Evolutionary conservation across 1,284 basidiomycete species (phyloP), one percentile per base, ranked within the genome.

Genomic region (Coniophora puteana): DNA sequence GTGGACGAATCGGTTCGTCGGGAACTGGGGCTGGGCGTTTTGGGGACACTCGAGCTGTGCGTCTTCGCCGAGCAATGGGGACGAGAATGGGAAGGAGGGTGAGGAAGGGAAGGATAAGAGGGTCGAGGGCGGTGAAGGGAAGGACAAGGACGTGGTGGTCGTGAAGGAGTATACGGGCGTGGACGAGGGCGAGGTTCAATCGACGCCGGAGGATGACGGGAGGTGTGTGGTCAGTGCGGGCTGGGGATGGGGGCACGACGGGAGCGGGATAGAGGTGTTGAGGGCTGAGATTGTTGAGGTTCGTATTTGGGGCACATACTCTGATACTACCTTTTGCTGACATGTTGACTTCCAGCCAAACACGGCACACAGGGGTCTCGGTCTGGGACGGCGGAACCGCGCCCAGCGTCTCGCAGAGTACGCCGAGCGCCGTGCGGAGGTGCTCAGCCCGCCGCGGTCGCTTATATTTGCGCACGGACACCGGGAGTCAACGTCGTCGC

Each of bases 231-330:
- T 76, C 29, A 87, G 83, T 58, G 77, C 76, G 14, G 76, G 76
- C 0, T 87, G 83, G 83, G 83, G 83, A 25, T 78, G 74, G 48
- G 78, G 79, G 5, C 85, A 88, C 50, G 83, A 86, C 46, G 84
- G 84, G 21, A 79, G 80, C 51, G 84, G 79, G 16, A 72, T 88
- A 51, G 84, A 87, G 62, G 71, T 87, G 34, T 52, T 87, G 18
- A 65, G 67, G 22, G 80, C 76, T 8, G 68, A 76, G 50, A 78
- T 83, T 53, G 69, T 78, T 29, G 65, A 77, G 66, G 84, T 86
- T 46, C 16, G 39, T 41, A 35, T 40, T 20, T 24, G 8, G 12
- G 22, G 16, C 16, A 23, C 25, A 16, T 36, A 24, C 10, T 5
- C 8, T 3, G 8, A 27, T 18, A 21, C 18, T 5, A 22, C 14